Conservation (phyloP, 768 basidiomycete species). For the Rhodotorula graminis region DNA sequence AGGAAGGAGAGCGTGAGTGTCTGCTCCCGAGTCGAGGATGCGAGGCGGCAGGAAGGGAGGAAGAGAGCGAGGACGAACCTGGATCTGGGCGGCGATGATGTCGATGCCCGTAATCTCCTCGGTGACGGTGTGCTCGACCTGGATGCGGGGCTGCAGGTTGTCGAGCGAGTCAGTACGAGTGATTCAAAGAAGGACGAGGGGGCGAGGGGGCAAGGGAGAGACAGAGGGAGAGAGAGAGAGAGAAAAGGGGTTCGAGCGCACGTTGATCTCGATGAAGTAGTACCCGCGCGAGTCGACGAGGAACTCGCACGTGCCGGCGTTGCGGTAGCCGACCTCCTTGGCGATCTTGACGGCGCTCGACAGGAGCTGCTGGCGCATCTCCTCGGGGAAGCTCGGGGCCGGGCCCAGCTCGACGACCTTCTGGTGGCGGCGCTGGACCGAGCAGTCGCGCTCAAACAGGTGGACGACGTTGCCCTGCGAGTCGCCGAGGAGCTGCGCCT, state of each 20-base stretch:
- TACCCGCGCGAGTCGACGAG: conserved; percentile 94
- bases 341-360: conserved; percentile 89
- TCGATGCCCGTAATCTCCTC: conserved; percentile 99
- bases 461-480: conserved; percentile 89
- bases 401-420: conserved; percentile 98
- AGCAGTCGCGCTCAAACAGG: conserved; percentile 98
- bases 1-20: background rate
- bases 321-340: conserved; percentile 86
- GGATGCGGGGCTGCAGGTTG: conserved; percentile 66
- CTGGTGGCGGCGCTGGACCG: conserved; percentile 94
- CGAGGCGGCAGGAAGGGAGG: too few species aligned
- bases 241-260: background rate
- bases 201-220: too few species aligned
- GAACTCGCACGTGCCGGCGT: conserved; percentile 93
- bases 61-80: conserved; percentile 46
- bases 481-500: conserved; percentile 92
- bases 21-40: background rate
- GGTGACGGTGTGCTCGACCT: conserved; percentile 99
- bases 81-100: conserved; percentile 97
- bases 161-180: background rate
- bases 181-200: too few species aligned
- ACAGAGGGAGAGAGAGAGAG: background rate
- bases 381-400: conserved; percentile 86
- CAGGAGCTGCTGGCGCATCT: conserved; percentile 80
- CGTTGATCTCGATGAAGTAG: conserved; percentile 92